phyloP scores from a whole-genome alignment of 192 early-diverging fungal genomes.

The Dissophora ornata region DNA sequence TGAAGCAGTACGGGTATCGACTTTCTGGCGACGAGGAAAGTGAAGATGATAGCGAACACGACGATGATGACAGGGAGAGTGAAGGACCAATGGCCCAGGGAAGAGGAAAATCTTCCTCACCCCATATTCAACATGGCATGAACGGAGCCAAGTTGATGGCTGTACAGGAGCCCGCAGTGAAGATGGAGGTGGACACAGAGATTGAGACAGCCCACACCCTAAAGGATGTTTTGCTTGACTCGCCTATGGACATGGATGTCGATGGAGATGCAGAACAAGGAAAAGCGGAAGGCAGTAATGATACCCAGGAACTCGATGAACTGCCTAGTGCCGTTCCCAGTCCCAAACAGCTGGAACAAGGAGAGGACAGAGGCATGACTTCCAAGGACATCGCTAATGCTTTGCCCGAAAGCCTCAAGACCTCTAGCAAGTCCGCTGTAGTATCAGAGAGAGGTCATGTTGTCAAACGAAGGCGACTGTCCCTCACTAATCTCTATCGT shows the following conservation, averaged over 20 bases:
- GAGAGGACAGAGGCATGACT: not conserved
- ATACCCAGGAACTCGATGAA: conserved; percentile 15
- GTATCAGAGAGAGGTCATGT: conserved; percentile 40
- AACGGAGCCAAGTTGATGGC: not conserved
- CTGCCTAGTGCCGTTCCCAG: not conserved
- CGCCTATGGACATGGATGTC: conserved; percentile 33
- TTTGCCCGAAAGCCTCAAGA: conserved; percentile 39
- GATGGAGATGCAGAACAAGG: conserved; percentile 25
- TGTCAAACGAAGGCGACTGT: conserved; percentile 48
- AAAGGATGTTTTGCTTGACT: conserved; percentile 20
- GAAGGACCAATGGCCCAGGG: too few species aligned
- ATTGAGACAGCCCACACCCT: conserved; percentile 1
- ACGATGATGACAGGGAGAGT: conserved; percentile 14
- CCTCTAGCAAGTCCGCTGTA: conserved; percentile 30
- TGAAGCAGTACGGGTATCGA: conserved; percentile 62
- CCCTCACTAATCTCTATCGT: conserved; percentile 26
- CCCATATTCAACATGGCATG: not conserved
- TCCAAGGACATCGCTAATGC: conserved; percentile 35
- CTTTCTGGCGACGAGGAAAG: conserved; percentile 38
- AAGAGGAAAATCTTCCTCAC: too few species aligned
- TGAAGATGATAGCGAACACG: conserved; percentile 28
- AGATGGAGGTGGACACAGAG: conserved; percentile 10
- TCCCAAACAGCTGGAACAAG: not conserved
- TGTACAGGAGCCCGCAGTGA: not conserved
- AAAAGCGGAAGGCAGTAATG: conserved; percentile 14